Percentiles rank a stretch among this genome's conserved stretches.
Conservation (phyloP, 2,329 filamentous ascomycete genomes). For the Trichoderma simmonsii region DNA sequence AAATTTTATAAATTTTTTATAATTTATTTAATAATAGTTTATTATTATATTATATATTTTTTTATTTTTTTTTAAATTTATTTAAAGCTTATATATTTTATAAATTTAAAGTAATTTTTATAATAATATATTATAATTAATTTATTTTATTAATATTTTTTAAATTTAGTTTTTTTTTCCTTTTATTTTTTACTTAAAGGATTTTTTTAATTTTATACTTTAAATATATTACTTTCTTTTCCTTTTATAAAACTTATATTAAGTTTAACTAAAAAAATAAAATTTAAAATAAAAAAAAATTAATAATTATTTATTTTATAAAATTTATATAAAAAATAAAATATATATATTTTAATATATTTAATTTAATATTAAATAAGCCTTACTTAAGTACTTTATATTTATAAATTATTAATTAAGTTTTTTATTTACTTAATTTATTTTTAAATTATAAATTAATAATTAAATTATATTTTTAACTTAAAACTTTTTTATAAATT, state of each 20-base stretch:
- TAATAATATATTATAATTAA: background rate
- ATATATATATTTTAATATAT: background rate
- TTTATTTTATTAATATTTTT: background rate
- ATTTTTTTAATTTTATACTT: too few relatives aligned
- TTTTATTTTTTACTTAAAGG: background rate
- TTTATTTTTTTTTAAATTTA: background rate
- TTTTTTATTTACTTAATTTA: too few relatives aligned
- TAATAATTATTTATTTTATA: background rate
- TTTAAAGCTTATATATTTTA: background rate
- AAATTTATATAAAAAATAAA: too few relatives aligned
- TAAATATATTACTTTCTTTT: too few relatives aligned
- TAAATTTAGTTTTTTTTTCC: background rate
- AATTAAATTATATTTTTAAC: background rate
- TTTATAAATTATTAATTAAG: too few relatives aligned
- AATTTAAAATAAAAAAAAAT: too few relatives aligned
- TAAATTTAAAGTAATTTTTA: background rate
- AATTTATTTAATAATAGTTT: background rate
- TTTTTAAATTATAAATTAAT: background rate
- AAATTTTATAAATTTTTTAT: background rate
- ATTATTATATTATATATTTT: background rate
- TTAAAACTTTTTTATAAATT: background rate
- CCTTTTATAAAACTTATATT: too few relatives aligned
- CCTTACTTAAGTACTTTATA: too few relatives aligned
- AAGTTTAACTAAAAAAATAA: too few relatives aligned
- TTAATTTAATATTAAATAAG: background rate